phyloP scores from a whole-genome alignment of 2,329 filamentous ascomycete species.

The Colletotrichum agaves region DNA sequence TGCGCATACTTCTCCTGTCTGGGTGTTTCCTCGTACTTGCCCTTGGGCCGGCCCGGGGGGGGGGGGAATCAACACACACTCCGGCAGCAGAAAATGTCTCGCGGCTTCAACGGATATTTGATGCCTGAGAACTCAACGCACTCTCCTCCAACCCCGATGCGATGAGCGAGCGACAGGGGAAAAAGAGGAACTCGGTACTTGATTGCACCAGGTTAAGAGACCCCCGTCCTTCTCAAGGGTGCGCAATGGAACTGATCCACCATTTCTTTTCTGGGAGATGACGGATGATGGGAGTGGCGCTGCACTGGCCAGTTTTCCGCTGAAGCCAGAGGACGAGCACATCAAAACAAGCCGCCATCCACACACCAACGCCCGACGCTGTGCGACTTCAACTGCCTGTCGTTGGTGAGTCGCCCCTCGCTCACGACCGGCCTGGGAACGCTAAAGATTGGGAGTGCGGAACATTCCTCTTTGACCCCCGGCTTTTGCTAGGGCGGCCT shows the following conservation, averaged over 20 bases:
- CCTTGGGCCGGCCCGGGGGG: background rate
- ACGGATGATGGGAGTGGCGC: constrained; percentile 39
- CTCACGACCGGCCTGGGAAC: constrained; percentile 9
- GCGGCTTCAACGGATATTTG: constrained; percentile 20
- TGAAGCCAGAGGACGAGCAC: constrained; percentile 30
- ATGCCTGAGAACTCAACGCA: constrained; percentile 28
- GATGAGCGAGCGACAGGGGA: constrained; percentile 18
- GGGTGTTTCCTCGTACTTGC: background rate
- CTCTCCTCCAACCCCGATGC: constrained; percentile 6
- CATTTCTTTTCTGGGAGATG: constrained; percentile 39
- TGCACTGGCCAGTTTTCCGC: constrained; percentile 35
- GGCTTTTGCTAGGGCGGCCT: constrained; percentile 7
- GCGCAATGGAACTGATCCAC: constrained; percentile 32
- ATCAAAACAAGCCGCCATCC: constrained; percentile 15
- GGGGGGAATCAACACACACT: background rate
- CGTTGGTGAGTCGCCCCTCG: constrained; percentile 14
- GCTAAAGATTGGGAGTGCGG: constrained; percentile 27
- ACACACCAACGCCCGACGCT: constrained; percentile 20
- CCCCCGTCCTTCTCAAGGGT: constrained; percentile 20
- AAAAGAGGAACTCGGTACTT: constrained; percentile 38
- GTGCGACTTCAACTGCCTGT: background rate
- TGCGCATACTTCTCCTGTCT: background rate
- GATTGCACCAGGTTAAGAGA: constrained; percentile 27
- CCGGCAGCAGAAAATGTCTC: constrained; percentile 24
- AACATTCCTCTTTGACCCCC: constrained; percentile 25